These are phyloP conservation scores for Cladosporium sp. DNA, from an alignment of 2,329 filamentous ascomycete genomes.

Conservation along the genomic window DNA sequence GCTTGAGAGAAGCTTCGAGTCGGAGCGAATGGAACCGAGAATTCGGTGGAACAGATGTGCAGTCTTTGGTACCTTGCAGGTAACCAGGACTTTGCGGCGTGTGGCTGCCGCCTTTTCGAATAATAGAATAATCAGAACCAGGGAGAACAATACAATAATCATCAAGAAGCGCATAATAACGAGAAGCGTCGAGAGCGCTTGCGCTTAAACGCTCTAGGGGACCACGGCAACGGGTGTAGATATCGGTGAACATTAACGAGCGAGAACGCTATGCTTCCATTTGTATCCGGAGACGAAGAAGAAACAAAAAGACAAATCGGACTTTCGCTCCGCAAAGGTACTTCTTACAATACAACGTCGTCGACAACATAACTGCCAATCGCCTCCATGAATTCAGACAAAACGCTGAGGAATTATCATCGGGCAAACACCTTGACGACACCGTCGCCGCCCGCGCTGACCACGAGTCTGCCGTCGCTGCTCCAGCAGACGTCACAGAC, in stretches of 20 bases:
- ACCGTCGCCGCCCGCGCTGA: constrained; percentile 91
- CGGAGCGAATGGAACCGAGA: too few relatives aligned
- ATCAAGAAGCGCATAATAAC: too few relatives aligned
- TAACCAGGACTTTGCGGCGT: too few relatives aligned
- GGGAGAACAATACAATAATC: too few relatives aligned
- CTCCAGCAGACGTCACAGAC: constrained; percentile 96
- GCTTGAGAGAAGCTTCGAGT: too few relatives aligned
- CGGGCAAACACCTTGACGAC: constrained; percentile 85
- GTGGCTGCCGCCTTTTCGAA: too few relatives aligned
- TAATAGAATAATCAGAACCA: too few relatives aligned
- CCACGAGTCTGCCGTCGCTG: constrained; percentile 89
- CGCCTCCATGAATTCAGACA: background rate
- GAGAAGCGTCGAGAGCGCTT: too few relatives aligned
- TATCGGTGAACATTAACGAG: background rate
- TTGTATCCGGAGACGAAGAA: background rate
- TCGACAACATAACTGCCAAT: background rate
- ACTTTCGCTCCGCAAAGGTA: background rate
- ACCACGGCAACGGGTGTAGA: background rate
- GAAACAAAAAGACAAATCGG: background rate
- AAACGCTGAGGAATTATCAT: constrained; percentile 25
- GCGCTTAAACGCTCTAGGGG: background rate
- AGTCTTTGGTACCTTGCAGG: too few relatives aligned
- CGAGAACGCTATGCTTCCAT: constrained; percentile 11
- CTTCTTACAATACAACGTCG: constrained; percentile 10
- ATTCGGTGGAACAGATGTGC: too few relatives aligned